These are phyloP conservation scores for Dactylellina haptotyla DNA, from an alignment of 2,329 filamentous ascomycete species.

Conservation along the genomic window DNA sequence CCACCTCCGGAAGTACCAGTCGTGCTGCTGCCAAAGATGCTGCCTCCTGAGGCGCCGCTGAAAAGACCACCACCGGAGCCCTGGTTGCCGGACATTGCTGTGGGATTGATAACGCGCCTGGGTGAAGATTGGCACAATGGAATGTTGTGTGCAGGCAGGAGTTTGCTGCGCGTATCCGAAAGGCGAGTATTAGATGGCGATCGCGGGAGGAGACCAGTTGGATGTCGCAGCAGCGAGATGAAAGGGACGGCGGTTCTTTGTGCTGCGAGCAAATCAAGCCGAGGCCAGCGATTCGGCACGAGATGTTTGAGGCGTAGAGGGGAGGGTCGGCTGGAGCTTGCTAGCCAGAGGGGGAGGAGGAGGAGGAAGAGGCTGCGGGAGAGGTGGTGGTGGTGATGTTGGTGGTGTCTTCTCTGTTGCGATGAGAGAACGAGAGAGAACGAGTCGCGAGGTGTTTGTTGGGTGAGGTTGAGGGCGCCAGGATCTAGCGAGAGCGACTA, in stretches of 20 bases:
- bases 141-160: conserved; percentile 6
- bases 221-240: background rate
- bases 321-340: no score
- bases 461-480: conserved; percentile 23
- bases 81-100: conserved; percentile 39
- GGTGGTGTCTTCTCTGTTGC: conserved; percentile 60
- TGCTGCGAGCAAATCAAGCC: background rate
- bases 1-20: conserved; percentile 21
- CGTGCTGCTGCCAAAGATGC: conserved; percentile 29
- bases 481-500: conserved; percentile 39
- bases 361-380: no score
- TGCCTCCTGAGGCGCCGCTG: conserved; percentile 4
- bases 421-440: conserved; percentile 24
- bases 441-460: no score
- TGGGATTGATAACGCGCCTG: conserved; percentile 18
- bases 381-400: conserved; percentile 4
- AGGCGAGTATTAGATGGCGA: background rate
- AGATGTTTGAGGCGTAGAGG: no score
- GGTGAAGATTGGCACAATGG: conserved; percentile 10
- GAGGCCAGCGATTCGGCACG: no score
- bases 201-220: background rate
- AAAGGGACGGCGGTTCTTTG: background rate
- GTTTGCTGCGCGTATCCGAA: conserved; percentile 49
- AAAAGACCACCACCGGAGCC: conserved; percentile 30
- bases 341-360: no score